These are phyloP conservation scores for Isochrysis galbana DNA, from an alignment of 78 protist species.

Conservation along the genomic window DNA sequence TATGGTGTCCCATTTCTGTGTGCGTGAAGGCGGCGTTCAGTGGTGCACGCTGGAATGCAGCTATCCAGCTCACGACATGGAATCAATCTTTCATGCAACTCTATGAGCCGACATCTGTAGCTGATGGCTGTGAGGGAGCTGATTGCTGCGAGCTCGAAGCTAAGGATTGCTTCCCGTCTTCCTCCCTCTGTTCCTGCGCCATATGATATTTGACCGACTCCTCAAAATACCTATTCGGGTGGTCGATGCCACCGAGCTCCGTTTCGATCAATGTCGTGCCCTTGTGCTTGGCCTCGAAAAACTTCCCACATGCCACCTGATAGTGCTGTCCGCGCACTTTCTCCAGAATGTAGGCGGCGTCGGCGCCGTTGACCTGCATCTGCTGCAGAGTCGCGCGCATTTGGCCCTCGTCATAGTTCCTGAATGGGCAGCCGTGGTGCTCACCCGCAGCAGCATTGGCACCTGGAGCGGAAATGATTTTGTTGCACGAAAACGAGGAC, in stretches of 20 bases:
- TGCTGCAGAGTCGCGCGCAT: neutral
- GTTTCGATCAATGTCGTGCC: neutral
- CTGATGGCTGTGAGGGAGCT: too few relatives aligned
- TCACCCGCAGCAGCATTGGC: slow-evolving; percentile 35
- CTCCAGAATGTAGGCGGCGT: neutral
- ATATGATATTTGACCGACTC: neutral
- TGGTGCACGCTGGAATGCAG: too few relatives aligned
- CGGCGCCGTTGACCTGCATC: neutral
- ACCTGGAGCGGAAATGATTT: slow-evolving; percentile 27
- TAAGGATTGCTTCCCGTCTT: too few relatives aligned
- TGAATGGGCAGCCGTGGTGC: slow-evolving; percentile 76
- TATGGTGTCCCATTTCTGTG: too few relatives aligned
- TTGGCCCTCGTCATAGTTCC: slow-evolving; percentile 40
- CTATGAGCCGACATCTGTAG: too few relatives aligned
- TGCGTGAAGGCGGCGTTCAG: too few relatives aligned
- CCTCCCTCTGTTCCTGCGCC: too few relatives aligned
- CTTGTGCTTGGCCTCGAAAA: slow-evolving; percentile 51
- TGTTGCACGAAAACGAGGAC: slow-evolving; percentile 54
- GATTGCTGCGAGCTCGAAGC: too few relatives aligned
- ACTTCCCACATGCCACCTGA: slow-evolving; percentile 59
- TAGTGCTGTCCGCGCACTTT: slow-evolving; percentile 49
- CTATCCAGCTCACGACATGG: too few relatives aligned
- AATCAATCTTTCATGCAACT: too few relatives aligned
- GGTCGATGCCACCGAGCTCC: neutral
- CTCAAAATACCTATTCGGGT: slow-evolving; percentile 31